Evolutionary conservation across 768 basidiomycete species (phyloP), one percentile per base, ranked within the genome.

Genomic region (Ramaria sp.): DNA sequence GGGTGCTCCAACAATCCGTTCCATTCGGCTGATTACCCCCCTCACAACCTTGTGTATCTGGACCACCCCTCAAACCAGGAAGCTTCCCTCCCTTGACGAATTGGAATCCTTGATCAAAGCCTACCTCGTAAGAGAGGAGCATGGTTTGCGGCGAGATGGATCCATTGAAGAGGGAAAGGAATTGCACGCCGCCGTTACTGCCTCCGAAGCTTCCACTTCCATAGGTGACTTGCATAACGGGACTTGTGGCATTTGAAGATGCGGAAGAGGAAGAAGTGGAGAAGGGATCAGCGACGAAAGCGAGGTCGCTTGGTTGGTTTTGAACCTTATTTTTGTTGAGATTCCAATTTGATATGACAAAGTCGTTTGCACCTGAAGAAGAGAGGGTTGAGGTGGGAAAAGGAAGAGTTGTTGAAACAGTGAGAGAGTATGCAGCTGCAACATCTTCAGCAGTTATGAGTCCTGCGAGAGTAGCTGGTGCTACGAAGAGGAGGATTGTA

Each of bases 31-130:
- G 65, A 43, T 73, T 73, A 2, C 88, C 88, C 24, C 86, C 88
- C 27, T 79, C 81, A 64, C 87, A 88, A 1, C 82, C 83, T 15
- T 71, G 70, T 3, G 76, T 69, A 48, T 78, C 74, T 3, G 78
- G 64, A 0, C 86, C 88, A 15, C 88, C 85, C 61, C 86, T 71
- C 36, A 88, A 61, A 4, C 88, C 87, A 10, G 87, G 87, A 9
- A 89, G 74, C 69, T 88, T 88, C 20, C 83, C 85, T 24, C 83
- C 76, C 61, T 82, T 81, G 27, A 85, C 82, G 76, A 79, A 90
- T 61, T 83, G 69, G 64, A 85, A 90, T 39, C 65, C 68, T 0
- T 66, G 45, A 56, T 81, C 79, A 63, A 90, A 87, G 1, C 84
- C 83, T 25, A 89, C 69, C 61, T 89, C 85, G 66, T 89, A 88